Base-by-base conservation (phyloP, 805 yeast species). In the Wickerhamomyces strasburgensis region DNA sequence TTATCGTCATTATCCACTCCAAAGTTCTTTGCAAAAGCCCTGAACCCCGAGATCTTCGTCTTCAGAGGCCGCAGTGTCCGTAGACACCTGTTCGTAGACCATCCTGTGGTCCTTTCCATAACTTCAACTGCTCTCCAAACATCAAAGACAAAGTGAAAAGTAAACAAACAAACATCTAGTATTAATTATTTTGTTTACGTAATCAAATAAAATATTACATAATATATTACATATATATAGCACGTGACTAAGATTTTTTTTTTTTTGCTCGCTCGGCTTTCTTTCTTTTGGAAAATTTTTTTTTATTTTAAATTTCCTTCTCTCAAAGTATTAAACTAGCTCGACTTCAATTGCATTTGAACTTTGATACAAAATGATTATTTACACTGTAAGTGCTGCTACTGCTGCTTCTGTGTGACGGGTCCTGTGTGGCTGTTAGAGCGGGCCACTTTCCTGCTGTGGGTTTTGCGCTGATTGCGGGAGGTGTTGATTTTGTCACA, bases 341-440 rank as follows among this genome's bases (percentile, higher is more conserved):
- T 21, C 11, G 11, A 9, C 29, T 13, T 26, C 13, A 26, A 26
- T 26, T 26, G 29, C n/a, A 13, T 14, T 13, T 6, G 14, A 13
- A 26, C 13, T 8, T 8, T 8, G 8, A 9, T 21, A n/a, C 27
- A 40, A 33, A 39, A 47, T 47, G 48, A 35, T 38, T 33, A 47
- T 44, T 44, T 47, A 37, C 44, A 31, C 45, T 15, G 47, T 42
- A 33, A 14, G 49, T 38, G n/a, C 9, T n/a, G n/a, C n/a, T n/a
- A n/a, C n/a, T n/a, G n/a, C n/a, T n/a, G n/a, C n/a, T n/a, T n/a
- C 38, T 38, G 38, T 40, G 40, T 39, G 40, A 38, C 45, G 31
- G 35, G 31, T 37, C 19, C 14, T 10, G 39, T 30, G 31, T 5
- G 7, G 26, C 9, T 27, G 14, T 21, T 27, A 14, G 15, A 14